These are phyloP conservation scores for Circinella umbellata DNA, from an alignment of 371 early-diverging fungal species.

Conservation along the genomic window DNA sequence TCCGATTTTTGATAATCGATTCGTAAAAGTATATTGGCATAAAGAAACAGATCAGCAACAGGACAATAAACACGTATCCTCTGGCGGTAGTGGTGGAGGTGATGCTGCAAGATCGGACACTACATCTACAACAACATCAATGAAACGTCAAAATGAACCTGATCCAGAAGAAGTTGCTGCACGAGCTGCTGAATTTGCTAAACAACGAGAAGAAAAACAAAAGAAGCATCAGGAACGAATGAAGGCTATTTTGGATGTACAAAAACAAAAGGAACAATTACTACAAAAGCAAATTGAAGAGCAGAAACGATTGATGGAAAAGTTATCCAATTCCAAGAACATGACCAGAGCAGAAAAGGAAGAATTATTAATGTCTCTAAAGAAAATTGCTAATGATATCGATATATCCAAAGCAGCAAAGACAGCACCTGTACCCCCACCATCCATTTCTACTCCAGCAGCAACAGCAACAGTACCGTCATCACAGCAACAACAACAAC, in stretches of 20 bases:
- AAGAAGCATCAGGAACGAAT: constrained; percentile 56
- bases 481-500: constrained; percentile 18
- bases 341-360: constrained; percentile 58
- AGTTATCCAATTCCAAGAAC: constrained; percentile 50
- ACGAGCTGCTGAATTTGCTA: constrained; percentile 41
- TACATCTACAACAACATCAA: constrained; percentile 17
- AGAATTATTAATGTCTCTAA: constrained; percentile 50
- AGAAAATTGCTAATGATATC: constrained; percentile 41
- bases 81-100: background rate
- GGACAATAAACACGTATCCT: background rate
- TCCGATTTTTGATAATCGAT: constrained; percentile 87
- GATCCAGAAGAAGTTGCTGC: constrained; percentile 48
- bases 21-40: constrained; percentile 81
- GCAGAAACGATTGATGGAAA: constrained; percentile 61
- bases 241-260: constrained; percentile 59
- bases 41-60: constrained; percentile 6
- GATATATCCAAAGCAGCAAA: constrained; percentile 22
- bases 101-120: background rate
- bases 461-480: background rate
- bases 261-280: constrained; percentile 61
- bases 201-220: constrained; percentile 34
- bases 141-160: constrained; percentile 30
- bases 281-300: constrained; percentile 60
- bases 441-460: background rate
- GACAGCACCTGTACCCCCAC: constrained; percentile 22